A percentile compares a stretch with the other conserved stretches of the same genome.
Evolutionary conservation across 805 yeast species (phyloP).

Genomic region (Metschnikowia baotianmanensis): DNA sequence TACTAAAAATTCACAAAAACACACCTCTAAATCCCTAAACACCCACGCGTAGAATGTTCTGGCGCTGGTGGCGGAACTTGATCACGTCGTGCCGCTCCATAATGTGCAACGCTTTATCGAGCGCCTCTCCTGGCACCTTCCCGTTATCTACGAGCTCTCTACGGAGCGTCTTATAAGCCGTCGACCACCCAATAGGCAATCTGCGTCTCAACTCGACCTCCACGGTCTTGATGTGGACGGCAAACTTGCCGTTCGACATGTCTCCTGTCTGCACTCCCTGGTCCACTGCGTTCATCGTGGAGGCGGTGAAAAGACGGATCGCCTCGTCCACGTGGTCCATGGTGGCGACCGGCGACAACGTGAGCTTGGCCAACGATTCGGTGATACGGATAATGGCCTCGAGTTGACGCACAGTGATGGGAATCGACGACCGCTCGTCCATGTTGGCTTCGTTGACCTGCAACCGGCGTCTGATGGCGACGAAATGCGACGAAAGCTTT

Average conservation of each 20-base stretch:
- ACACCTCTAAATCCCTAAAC: slow-evolving; percentile 9
- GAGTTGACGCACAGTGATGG: slow-evolving; percentile 94
- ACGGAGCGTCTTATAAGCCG: slow-evolving; percentile 78
- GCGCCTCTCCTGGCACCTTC: slow-evolving; percentile 62
- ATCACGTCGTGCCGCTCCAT: slow-evolving; percentile 86
- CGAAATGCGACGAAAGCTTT: slow-evolving; percentile 86
- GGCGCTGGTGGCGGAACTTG: slow-evolving; percentile 73
- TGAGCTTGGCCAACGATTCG: slow-evolving; percentile 87
- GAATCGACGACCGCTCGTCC: slow-evolving; percentile 90
- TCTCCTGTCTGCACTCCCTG: slow-evolving; percentile 52
- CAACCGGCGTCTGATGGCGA: slow-evolving; percentile 80
- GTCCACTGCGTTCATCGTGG: slow-evolving; percentile 94
- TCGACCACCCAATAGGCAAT: slow-evolving; percentile 95
- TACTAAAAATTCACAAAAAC: not conserved
- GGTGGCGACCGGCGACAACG: slow-evolving; percentile 76
- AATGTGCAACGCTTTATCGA: slow-evolving; percentile 78
- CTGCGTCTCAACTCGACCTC: slow-evolving; percentile 86
- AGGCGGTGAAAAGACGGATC: slow-evolving; percentile 88
- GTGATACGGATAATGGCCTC: slow-evolving; percentile 97
- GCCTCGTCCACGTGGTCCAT: slow-evolving; percentile 95
- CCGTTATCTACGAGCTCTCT: slow-evolving; percentile 75
- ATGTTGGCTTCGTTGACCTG: slow-evolving; percentile 77
- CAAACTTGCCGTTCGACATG: slow-evolving; percentile 53
- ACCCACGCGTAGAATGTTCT: slow-evolving; percentile 19
- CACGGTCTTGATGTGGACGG: slow-evolving; percentile 71